Conservation (phyloP, 2,329 filamentous ascomycete species). For the Talaromyces sp. region DNA sequence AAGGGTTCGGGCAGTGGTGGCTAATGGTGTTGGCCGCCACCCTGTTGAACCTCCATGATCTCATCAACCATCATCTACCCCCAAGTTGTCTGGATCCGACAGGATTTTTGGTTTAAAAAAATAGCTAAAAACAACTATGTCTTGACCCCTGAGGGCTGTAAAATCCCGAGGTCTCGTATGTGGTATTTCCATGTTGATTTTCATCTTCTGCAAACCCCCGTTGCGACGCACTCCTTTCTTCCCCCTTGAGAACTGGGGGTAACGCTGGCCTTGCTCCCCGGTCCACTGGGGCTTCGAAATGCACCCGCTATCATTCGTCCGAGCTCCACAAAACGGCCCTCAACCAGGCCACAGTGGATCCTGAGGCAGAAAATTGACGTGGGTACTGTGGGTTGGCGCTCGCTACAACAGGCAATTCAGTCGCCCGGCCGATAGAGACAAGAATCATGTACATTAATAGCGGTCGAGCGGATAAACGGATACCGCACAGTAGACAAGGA, state of each 20-base stretch:
- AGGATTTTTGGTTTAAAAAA: not conserved
- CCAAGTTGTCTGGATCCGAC: not conserved
- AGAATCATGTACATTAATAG: too few species aligned
- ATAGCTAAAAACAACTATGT: too few species aligned
- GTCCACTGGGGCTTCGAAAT: constrained; percentile 27
- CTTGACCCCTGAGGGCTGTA: too few species aligned
- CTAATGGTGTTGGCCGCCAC: not conserved
- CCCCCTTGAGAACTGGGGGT: not conserved
- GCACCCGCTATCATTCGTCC: constrained; percentile 19
- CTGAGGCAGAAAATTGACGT: constrained; percentile 16
- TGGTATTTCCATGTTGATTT: too few species aligned
- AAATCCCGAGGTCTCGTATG: too few species aligned
- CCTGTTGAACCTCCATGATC: constrained; percentile 14
- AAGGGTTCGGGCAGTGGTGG: not conserved
- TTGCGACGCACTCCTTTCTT: not conserved
- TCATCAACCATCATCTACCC: constrained; percentile 23
- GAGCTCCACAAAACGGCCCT: constrained; percentile 1
- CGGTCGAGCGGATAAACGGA: not conserved
- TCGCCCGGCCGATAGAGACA: not conserved
- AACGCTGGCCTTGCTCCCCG: constrained; percentile 6
- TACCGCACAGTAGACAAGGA: not conserved
- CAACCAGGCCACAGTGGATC: constrained; percentile 17
- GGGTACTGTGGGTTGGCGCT: constrained; percentile 1
- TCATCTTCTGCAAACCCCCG: too few species aligned
- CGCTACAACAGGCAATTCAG: not conserved